Conservation (phyloP, 371 early-diverging fungal genomes). For the Apophysomyces trapeziformis region DNA sequence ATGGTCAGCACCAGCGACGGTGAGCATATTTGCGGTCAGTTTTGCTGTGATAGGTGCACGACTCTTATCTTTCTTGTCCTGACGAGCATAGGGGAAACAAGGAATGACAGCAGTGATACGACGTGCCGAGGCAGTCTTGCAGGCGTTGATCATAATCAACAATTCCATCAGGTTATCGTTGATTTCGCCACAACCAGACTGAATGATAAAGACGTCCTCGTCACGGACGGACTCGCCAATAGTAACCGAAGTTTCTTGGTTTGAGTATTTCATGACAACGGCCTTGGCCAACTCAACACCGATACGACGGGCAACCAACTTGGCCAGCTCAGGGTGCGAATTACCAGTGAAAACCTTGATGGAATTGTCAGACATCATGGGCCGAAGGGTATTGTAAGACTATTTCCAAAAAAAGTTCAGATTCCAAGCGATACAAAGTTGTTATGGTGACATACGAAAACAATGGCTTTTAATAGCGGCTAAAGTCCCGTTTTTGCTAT, state of each 20-base stretch:
- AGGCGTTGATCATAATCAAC: slow-evolving; percentile 95
- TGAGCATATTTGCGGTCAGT: slow-evolving; percentile 94
- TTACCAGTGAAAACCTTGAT: slow-evolving; percentile 97
- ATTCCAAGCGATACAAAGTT: background rate
- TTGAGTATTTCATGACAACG: slow-evolving; percentile 92
- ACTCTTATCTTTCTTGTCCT: slow-evolving; percentile 95
- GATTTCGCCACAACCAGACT: slow-evolving; percentile 90
- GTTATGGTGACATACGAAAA: background rate
- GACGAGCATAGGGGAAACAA: slow-evolving; percentile 97
- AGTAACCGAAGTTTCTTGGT: slow-evolving; percentile 96
- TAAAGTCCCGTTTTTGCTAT: background rate
- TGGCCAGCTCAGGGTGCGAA: slow-evolving; percentile 93
- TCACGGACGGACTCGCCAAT: slow-evolving; percentile 97
- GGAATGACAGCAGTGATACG: slow-evolving; percentile 97
- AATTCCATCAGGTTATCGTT: slow-evolving; percentile 97
- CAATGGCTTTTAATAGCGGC: slow-evolving; percentile 1
- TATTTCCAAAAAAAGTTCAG: background rate
- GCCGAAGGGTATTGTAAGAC: slow-evolving; percentile 5
- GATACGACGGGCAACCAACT: slow-evolving; percentile 85
- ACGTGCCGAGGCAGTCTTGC: slow-evolving; percentile 94
- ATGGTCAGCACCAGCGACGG: slow-evolving; percentile 95
- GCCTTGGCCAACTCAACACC: slow-evolving; percentile 91
- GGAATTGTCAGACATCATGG: slow-evolving; percentile 51
- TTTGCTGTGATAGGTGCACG: slow-evolving; percentile 94
- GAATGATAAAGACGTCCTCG: slow-evolving; percentile 90